phyloP scores from a whole-genome alignment of 2,329 filamentous ascomycete genomes.

The Aspergillus ochraceus region DNA sequence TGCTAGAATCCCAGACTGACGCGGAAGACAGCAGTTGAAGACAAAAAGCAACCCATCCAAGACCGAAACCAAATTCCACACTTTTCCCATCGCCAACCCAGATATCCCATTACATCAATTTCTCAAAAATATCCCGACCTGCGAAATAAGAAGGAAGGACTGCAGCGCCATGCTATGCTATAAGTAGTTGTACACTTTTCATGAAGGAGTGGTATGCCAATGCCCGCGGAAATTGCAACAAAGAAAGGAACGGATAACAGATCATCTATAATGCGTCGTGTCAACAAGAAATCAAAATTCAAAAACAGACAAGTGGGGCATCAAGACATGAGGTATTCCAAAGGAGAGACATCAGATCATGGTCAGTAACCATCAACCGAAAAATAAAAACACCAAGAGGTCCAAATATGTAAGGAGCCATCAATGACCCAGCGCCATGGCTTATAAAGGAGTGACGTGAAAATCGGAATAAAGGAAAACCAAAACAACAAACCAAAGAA shows the following conservation, averaged over 20 bases:
- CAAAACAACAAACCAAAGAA: conserved; percentile 9
- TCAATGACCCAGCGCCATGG: conserved; percentile 26
- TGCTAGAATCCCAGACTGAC: neutral
- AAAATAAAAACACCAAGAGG: conserved; percentile 9
- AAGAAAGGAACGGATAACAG: conserved; percentile 27
- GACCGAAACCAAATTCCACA: conserved; percentile 13
- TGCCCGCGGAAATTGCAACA: conserved; percentile 20
- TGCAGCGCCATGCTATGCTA: conserved; percentile 39
- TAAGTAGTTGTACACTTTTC: conserved; percentile 35
- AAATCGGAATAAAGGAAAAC: conserved; percentile 10
- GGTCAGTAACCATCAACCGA: conserved; percentile 19
- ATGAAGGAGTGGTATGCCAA: conserved; percentile 35
- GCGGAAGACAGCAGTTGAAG: neutral
- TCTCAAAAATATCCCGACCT: conserved; percentile 26
- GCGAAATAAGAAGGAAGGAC: conserved; percentile 39
- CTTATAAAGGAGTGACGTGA: conserved; percentile 31
- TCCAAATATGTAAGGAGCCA: conserved; percentile 23
- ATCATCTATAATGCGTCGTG: conserved; percentile 33
- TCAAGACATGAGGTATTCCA: conserved; percentile 30
- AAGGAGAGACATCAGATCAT: conserved; percentile 40
- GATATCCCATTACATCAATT: conserved; percentile 15
- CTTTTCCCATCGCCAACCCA: conserved; percentile 19
- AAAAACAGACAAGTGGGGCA: conserved; percentile 25
- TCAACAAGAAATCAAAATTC: conserved; percentile 16
- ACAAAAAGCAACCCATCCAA: neutral